Conservation (phyloP, 1,284 basidiomycete species). For the Cryptococcus floricola region DNA sequence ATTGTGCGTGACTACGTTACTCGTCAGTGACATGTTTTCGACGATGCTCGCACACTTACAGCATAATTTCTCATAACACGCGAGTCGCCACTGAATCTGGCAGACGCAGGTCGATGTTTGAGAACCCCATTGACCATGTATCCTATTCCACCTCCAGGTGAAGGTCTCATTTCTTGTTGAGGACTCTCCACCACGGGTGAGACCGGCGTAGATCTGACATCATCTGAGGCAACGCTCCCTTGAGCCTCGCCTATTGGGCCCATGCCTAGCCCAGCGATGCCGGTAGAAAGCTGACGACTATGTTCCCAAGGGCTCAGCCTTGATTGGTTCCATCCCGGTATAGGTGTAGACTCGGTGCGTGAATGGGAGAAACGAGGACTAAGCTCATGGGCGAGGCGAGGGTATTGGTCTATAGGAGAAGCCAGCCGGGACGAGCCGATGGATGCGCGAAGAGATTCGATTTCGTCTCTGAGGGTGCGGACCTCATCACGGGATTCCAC, state of each 20-base stretch:
- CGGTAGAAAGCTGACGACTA: slow-evolving; percentile 32
- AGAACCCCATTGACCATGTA: slow-evolving; percentile 44
- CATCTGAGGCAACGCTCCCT: slow-evolving; percentile 17
- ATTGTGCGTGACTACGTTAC: slow-evolving; percentile 23
- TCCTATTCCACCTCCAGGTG: slow-evolving; percentile 35
- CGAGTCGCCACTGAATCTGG: slow-evolving; percentile 24
- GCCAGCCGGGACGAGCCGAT: slow-evolving; percentile 18
- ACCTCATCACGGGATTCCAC: slow-evolving; percentile 72
- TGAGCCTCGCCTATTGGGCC: slow-evolving; percentile 35
- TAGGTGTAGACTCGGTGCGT: slow-evolving; percentile 29
- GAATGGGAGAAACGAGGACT: slow-evolving; percentile 15
- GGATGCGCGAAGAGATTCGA: slow-evolving; percentile 60
- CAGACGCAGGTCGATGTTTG: slow-evolving; percentile 23
- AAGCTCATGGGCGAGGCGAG: slow-evolving; percentile 35
- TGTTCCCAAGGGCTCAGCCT: slow-evolving; percentile 32
- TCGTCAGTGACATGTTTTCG: background rate
- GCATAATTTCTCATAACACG: slow-evolving; percentile 21
- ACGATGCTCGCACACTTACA: slow-evolving; percentile 11
- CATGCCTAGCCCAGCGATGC: slow-evolving; percentile 33
- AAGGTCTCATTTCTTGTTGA: slow-evolving; percentile 22
- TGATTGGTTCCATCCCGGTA: slow-evolving; percentile 3
- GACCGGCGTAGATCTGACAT: slow-evolving; percentile 8
- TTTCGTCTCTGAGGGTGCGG: slow-evolving; percentile 63
- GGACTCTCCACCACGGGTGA: slow-evolving; percentile 30
- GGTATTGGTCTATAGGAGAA: slow-evolving; percentile 17